phyloP scores from a whole-genome alignment of 257 asterid genomes.

The Nicotiana attenuata region DNA sequence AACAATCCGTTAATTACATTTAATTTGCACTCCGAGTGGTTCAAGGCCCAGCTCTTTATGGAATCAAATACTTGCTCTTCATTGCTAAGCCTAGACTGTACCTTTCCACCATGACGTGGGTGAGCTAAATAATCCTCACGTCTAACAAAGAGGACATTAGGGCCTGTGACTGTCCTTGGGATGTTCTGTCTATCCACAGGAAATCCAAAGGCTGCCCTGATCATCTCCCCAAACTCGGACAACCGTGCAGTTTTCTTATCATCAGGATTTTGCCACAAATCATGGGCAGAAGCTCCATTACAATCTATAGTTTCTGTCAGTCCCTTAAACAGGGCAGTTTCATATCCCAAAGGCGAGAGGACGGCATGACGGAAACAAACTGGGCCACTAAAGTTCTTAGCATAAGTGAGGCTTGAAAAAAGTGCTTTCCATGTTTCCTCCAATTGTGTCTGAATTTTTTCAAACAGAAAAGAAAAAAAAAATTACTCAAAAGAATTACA shows the following conservation, averaged over 20 bases:
- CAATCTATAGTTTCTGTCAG: slow-evolving; percentile 59
- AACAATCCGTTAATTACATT: slow-evolving; percentile 74
- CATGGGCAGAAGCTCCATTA: slow-evolving; percentile 64
- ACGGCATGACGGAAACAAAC: slow-evolving; percentile 89
- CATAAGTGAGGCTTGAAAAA: slow-evolving; percentile 78
- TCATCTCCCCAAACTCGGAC: slow-evolving; percentile 96
- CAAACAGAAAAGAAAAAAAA: not conserved
- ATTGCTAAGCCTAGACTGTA: slow-evolving; percentile 82
- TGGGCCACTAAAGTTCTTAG: slow-evolving; percentile 60
- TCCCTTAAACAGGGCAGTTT: slow-evolving; percentile 83
- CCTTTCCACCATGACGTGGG: slow-evolving; percentile 90
- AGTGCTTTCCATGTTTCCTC: slow-evolving; percentile 93
- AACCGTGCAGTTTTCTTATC: slow-evolving; percentile 67
- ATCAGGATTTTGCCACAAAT: slow-evolving; percentile 60
- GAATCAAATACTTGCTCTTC: slow-evolving; percentile 68
- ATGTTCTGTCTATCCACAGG: slow-evolving; percentile 46
- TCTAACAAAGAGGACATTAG: slow-evolving; percentile 73
- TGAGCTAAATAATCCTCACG: slow-evolving; percentile 96
- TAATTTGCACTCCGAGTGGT: slow-evolving; percentile 42
- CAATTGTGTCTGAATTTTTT: slow-evolving; percentile 51
- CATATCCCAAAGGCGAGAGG: slow-evolving; percentile 88
- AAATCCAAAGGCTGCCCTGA: slow-evolving; percentile 71
- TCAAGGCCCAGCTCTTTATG: slow-evolving; percentile 54
- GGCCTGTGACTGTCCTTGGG: slow-evolving; percentile 35
- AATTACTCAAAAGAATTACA: not conserved